Percentiles rank a stretch among this genome's conserved stretches.
phyloP scores from a whole-genome alignment of 23 red algal genomes.

The Gracilaria domingensis region DNA sequence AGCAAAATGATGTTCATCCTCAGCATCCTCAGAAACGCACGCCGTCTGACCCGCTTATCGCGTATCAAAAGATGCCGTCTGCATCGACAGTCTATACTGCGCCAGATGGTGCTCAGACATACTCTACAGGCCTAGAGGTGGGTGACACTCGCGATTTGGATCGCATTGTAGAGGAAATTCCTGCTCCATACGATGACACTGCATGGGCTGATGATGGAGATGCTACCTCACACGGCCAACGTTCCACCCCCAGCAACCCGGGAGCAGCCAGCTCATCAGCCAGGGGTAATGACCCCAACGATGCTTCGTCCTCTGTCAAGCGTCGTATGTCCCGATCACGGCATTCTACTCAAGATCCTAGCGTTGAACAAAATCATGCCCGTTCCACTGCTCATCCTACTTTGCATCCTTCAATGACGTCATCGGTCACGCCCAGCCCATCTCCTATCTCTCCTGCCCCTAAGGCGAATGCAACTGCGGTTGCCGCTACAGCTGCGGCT shows the following conservation, averaged over 20 bases:
- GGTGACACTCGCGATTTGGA: constrained; percentile 43
- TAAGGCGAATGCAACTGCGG: constrained; percentile 68
- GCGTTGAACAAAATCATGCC: constrained; percentile 23
- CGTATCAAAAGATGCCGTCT: constrained; percentile 72
- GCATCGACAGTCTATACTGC: constrained; percentile 66
- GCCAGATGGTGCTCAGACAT: constrained; percentile 45
- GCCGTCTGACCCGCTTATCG: constrained; percentile 34
- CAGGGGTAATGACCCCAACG: constrained; percentile 27
- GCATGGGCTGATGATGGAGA: constrained; percentile 55
- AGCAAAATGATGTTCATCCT: constrained; percentile 30
- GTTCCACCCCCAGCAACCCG: constrained; percentile 14
- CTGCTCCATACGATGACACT: constrained; percentile 43
- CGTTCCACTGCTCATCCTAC: neutral
- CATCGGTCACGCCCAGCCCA: constrained; percentile 16
- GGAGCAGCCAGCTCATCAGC: constrained; percentile 28
- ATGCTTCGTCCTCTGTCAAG: constrained; percentile 38
- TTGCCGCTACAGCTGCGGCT: constrained; percentile 63
- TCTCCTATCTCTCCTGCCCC: constrained; percentile 19
- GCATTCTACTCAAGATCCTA: constrained; percentile 19
- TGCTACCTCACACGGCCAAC: constrained; percentile 31
- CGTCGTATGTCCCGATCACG: constrained; percentile 36
- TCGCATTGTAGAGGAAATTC: constrained; percentile 49
- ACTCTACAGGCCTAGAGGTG: constrained; percentile 58
- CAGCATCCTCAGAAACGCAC: constrained; percentile 29
- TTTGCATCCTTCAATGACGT: neutral